Base-by-base conservation (phyloP, 768 basidiomycete genomes). In the Boletus subparvulus region DNA sequence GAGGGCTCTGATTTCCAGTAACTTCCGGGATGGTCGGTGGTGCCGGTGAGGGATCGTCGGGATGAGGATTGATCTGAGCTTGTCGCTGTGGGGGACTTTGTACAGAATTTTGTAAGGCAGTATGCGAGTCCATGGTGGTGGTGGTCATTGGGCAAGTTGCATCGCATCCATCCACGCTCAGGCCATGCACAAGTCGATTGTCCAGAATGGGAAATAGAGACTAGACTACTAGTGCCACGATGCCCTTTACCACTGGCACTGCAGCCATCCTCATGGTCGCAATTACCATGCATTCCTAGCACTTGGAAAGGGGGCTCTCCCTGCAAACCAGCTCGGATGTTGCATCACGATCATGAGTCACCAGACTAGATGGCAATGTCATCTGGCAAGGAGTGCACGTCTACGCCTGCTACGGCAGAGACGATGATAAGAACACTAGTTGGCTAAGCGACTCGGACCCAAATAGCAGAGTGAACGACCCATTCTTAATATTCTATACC, bases 61-160 rank as follows among this genome's bases (percentile, higher is more conserved):
- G 13, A 30, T 19, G 17, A 14, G 44, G 11, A 8, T 33, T 46
- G 35, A 30, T 8, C 37, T 43, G 55, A 16, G 17, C 40, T 44
- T 35, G 47, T 26, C 41, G 48, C 16, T 47, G 58, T 13, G 42
- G 46, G 40, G 36, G 14, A n/a, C 0, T 36, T 39, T 33, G 52
- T 42, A 39, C 3, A 1, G 14, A 3, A 8, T 43, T 19, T 7
- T 45, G 45, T 4, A 26, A 16, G 42, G 36, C 30, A n/a, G 24
- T 14, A 16, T 26, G 6, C 10, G 30, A 3, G 24, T 50, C 42
- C 48, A 53, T 65, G 64, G 55, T 63, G 64, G 55, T 63, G 64
- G 64, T 65, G 61, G 63, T 55, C 32, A 48, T n/a, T 28, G 51
- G 50, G 51, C 16, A 55, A 56, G 47, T 4, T 17, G 44, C 42